Base-by-base conservation (phyloP, 805 yeast genomes). In the Cyberlindnera americana region DNA sequence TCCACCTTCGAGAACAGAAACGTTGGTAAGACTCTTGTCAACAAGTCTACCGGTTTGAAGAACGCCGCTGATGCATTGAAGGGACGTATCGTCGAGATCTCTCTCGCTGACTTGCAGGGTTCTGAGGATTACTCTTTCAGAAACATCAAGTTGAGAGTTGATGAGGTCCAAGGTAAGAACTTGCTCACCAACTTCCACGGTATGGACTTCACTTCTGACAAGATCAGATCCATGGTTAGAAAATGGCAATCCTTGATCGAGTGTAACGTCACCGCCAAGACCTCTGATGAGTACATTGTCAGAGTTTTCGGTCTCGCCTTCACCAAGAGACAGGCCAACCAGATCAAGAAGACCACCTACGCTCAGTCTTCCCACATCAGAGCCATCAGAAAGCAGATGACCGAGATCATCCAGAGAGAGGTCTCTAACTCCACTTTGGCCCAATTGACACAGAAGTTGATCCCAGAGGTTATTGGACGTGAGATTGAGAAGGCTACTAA, bases 181-280 rank as follows among this genome's bases (percentile, higher is more conserved):
- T 80, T 90, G 67, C 80, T 90, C 70, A 90, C 98, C 78, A 91
- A 91, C 95, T 91, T 90, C 95, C 97, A 90, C 81, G 98, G 98
- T 66, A 73, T 91, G 73, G 95, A 89, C 78, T 90, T 91, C 83
- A 90, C 98, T 66, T 78, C 95, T 54, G 97, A 90, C 78, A 91
- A 91, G 80, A 77, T 91, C 69, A 87, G 95, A 78, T 90, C 97
- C 44, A 80, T 91, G 71, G 97, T 90, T 53, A 88, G 97, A 83
- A 90, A 91, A 75, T 91, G 97, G 97, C 98, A 90, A 79, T 81
- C 96, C 55, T 78, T 91, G 72, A 95, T 90, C 61, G 98, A 90
- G 80, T 95, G 95, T 66, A 87, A 88, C 70, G 97, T 90, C 61
- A 89, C 98, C 60, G 97, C 89, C 66, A 90, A 90, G 85, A 90